These are phyloP conservation scores for Leccinum colubrinum DNA, from an alignment of 1,284 basidiomycete species.

Conservation along the genomic window DNA sequence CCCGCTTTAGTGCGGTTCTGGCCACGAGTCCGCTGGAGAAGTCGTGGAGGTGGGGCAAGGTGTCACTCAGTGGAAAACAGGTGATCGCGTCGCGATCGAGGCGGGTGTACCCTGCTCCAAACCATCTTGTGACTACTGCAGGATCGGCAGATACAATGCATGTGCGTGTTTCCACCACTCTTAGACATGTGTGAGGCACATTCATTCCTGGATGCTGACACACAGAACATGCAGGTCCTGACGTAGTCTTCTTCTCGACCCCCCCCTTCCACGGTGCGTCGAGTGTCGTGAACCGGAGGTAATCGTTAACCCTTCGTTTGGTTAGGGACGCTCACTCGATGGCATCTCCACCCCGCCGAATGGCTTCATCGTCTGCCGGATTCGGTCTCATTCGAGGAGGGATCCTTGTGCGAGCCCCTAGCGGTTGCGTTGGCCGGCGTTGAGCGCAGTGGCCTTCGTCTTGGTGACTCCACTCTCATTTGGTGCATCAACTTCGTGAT, in stretches of 20 bases:
- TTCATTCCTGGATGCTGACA: slow-evolving; percentile 5
- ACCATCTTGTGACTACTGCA: slow-evolving; percentile 55
- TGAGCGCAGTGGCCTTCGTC: slow-evolving; percentile 56
- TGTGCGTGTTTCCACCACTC: slow-evolving; percentile 32
- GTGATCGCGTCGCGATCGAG: slow-evolving; percentile 60
- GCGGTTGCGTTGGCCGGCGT: slow-evolving; percentile 63
- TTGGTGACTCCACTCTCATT: slow-evolving; percentile 58
- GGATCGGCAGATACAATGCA: slow-evolving; percentile 59
- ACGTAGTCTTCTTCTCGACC: slow-evolving; percentile 66
- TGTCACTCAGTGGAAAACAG: slow-evolving; percentile 59
- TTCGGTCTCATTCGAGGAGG: slow-evolving; percentile 59
- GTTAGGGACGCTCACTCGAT: slow-evolving; percentile 55
- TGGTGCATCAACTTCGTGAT: slow-evolving; percentile 39
- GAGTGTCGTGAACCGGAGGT: background rate
- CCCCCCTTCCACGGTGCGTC: slow-evolving; percentile 56
- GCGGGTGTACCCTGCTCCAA: slow-evolving; percentile 62
- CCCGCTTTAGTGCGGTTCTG: slow-evolving; percentile 51
- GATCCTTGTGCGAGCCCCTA: slow-evolving; percentile 60
- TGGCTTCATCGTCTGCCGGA: slow-evolving; percentile 63
- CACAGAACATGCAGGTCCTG: slow-evolving; percentile 35
- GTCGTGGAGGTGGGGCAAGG: slow-evolving; percentile 59
- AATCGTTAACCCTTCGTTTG: slow-evolving; percentile 1
- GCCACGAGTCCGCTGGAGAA: slow-evolving; percentile 66
- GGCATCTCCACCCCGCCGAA: slow-evolving; percentile 61
- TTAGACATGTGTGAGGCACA: background rate